Evolutionary conservation across 2,329 filamentous ascomycete genomes (phyloP).

Genomic region (Claviceps maximensis): DNA sequence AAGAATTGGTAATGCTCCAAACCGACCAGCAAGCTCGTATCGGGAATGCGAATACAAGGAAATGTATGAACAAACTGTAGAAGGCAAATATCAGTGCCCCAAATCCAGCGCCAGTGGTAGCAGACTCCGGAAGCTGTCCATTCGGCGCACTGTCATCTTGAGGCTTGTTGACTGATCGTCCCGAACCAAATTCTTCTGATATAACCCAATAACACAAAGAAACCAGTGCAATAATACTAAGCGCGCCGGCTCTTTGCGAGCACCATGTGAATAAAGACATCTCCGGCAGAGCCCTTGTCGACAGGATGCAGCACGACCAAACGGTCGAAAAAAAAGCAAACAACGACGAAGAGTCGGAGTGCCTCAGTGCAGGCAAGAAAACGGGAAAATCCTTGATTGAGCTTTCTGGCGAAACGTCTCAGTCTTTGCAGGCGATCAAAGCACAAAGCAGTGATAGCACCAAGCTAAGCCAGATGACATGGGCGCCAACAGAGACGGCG

Average conservation of each 20-base stretch:
- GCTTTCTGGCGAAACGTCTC: not conserved
- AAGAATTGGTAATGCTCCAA: slow-evolving; percentile 39
- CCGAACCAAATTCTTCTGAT: slow-evolving; percentile 31
- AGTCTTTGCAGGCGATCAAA: not conserved
- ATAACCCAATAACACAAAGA: slow-evolving; percentile 42
- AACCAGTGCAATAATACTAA: slow-evolving; percentile 38
- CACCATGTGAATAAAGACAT: slow-evolving; percentile 45
- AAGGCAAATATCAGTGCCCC: slow-evolving; percentile 46
- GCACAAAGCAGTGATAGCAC: not conserved
- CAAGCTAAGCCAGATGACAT: not conserved
- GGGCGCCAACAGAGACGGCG: too few relatives aligned
- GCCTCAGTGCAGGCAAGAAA: not conserved
- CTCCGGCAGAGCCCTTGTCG: not conserved
- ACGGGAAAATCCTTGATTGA: not conserved
- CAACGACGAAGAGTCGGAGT: not conserved
- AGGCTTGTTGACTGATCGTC: slow-evolving; percentile 30
- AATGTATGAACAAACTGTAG: slow-evolving; percentile 52
- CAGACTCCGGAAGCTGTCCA: slow-evolving; percentile 17
- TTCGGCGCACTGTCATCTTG: slow-evolving; percentile 24
- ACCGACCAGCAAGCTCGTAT: slow-evolving; percentile 49
- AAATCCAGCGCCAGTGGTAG: slow-evolving; percentile 29
- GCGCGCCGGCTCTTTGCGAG: slow-evolving; percentile 38
- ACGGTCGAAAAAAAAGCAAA: not conserved
- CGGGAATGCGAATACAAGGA: slow-evolving; percentile 50
- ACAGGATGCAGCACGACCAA: not conserved